Base-by-base conservation (phyloP, 1,284 basidiomycete species). In the Pisolithus thermaeus region DNA sequence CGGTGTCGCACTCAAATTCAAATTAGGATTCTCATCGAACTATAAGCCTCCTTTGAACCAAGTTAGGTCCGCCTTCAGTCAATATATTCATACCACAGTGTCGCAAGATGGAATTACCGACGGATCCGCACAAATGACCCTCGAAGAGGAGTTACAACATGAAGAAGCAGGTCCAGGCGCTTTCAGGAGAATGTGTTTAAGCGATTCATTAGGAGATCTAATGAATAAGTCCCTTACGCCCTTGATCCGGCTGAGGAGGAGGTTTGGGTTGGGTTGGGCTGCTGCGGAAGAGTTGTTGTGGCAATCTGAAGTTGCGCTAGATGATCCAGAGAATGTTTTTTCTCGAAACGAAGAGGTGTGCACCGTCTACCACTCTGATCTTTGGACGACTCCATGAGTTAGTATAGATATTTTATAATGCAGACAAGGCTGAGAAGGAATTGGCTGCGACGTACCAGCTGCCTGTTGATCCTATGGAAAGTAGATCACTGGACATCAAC, bases 161-260 rank as follows among this genome's bases (percentile, higher is more conserved):
- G 43, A 37, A 22, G 42, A 51, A 16, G 46, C 52, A 7, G 55
- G 61, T 22, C 27, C 53, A 43, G 54, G 53, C 25, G 22, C 69
- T 16, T 83, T 84, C 58, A 75, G 76, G 51, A 66, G 68, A 36
- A 82, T 83, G 61, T 81, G 80, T 61, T 65, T 84, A 61, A 83
- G 78, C 61, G 71, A 70, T 47, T 79, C 81, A 3, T 61, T 85
- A 7, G 81, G 84, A 60, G 71, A 74, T 4, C 61, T 84, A 38
- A 65, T 84, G 54, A 75, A 84, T 49, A 70, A 77, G 43, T 66
- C 72, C 6, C 74, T 84, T 49, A 57, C 81, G 37, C 73, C 70
- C 41, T 58, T 83, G n/a, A 63, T 84, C 9, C 74, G 75, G 51
- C 59, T 80, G 7, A 68, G 82, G 47, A 58, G 73, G 37, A 69